These are phyloP conservation scores for Starmera pachycereana DNA, from an alignment of 805 yeast genomes.

Conservation along the genomic window DNA sequence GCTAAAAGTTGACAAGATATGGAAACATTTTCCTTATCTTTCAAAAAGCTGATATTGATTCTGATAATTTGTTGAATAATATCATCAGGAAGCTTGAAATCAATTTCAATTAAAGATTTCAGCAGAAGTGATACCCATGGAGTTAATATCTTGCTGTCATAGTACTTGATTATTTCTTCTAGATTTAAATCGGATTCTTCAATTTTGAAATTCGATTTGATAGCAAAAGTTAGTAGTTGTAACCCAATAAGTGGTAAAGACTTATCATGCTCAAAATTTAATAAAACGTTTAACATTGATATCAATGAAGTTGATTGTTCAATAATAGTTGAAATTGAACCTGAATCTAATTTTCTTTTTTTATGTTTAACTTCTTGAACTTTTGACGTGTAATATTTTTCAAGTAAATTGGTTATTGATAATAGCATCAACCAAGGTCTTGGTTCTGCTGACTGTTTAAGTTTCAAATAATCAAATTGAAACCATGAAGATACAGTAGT, in stretches of 20 bases:
- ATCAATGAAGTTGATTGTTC: constrained; percentile 10
- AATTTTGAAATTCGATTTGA: constrained; percentile 6
- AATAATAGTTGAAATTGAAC: not conserved
- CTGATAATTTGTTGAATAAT: constrained; percentile 17
- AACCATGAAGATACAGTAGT: constrained; percentile 15
- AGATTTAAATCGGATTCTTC: constrained; percentile 1
- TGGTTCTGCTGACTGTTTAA: constrained; percentile 2
- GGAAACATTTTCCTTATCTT: constrained; percentile 11
- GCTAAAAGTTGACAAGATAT: constrained; percentile 16
- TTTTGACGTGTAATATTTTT: constrained; percentile 17
- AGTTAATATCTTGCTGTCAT: constrained; percentile 4
- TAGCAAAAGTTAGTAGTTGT: constrained; percentile 22
- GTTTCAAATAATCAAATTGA: constrained; percentile 3
- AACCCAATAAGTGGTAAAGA: constrained; percentile 8
- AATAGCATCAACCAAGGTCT: constrained; percentile 31
- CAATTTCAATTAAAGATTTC: constrained; percentile 10
- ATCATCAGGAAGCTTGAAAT: constrained; percentile 9
- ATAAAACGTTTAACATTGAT: constrained; percentile 11
- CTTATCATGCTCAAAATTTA: not conserved
- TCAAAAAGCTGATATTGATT: constrained; percentile 24
- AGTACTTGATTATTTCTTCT: constrained; percentile 3
- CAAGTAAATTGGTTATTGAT: constrained; percentile 26
- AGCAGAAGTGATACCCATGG: constrained; percentile 14
- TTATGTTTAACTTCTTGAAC: constrained; percentile 6
- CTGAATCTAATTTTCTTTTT: constrained; percentile 20